phyloP scores from a whole-genome alignment of 768 basidiomycete species.

The Russula ochroleuca region DNA sequence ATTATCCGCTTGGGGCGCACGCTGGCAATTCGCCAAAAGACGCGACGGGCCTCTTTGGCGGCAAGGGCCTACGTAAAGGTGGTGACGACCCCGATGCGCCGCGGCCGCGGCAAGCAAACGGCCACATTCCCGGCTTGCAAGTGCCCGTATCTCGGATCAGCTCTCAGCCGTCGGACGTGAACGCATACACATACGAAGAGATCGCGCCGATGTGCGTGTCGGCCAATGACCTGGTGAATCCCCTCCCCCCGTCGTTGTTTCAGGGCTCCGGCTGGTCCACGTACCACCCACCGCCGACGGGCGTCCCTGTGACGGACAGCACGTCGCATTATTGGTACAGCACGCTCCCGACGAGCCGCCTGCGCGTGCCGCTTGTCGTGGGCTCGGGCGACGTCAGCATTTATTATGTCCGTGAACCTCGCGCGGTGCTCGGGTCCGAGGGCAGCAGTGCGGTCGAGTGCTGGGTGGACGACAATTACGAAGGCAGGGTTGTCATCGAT shows the following conservation, averaged over 20 bases:
- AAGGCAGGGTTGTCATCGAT: conserved; percentile 68
- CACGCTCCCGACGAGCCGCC: conserved; percentile 72
- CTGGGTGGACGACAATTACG: conserved; percentile 97
- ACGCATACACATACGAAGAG: conserved; percentile 63
- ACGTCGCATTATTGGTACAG: conserved; percentile 89
- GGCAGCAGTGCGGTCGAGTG: conserved; percentile 74
- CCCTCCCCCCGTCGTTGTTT: conserved; percentile 90
- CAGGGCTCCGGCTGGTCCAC: conserved; percentile 89
- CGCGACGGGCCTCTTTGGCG: conserved; percentile 73
- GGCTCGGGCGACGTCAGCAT: conserved; percentile 91
- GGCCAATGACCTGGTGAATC: conserved; percentile 98
- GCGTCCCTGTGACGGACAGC: conserved; percentile 48
- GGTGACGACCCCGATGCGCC: conserved; percentile 29
- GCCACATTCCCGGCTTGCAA: conserved; percentile 35
- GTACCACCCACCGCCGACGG: conserved; percentile 53
- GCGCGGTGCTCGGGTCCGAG: conserved; percentile 42
- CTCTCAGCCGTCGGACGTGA: conserved; percentile 48
- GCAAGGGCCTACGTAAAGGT: conserved; percentile 74
- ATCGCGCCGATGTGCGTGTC: conserved; percentile 88
- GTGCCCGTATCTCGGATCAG: conserved; percentile 75
- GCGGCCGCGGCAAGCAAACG: conserved; percentile 22
- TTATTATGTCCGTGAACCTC: conserved; percentile 80
- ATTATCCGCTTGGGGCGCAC: conserved; percentile 28
- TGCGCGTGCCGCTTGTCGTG: conserved; percentile 79
- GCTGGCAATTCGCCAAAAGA: conserved; percentile 40